A percentile compares a stretch with the other conserved stretches of the same genome.
Conservation (phyloP, 2,329 filamentous ascomycete genomes). For the Penicillium sp. region DNA sequence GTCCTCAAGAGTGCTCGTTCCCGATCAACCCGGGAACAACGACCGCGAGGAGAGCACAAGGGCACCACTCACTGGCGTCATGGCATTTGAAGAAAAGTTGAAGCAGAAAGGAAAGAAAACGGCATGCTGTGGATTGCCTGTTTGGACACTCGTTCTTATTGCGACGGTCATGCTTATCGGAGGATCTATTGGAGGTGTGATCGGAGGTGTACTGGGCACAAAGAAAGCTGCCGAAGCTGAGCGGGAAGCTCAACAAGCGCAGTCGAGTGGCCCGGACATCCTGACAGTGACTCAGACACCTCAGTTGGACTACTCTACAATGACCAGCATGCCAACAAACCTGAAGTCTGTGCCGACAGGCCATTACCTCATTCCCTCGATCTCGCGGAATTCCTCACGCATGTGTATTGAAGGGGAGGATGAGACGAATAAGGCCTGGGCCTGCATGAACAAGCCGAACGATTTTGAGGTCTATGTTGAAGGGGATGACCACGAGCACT, state of each 20-base stretch:
- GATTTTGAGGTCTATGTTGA: conserved; percentile 30
- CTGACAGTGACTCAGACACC: conserved; percentile 48
- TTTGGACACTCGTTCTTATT: conserved; percentile 48
- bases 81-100: conserved; percentile 43
- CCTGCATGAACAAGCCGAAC: conserved; percentile 40
- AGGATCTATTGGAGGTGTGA: conserved; percentile 49
- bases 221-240: conserved; percentile 32
- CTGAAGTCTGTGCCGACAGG: conserved; percentile 49
- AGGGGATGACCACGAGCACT: conserved; percentile 22
- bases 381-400: conserved; percentile 45
- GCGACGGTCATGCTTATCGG: conserved; percentile 46
- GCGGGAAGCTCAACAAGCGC: conserved; percentile 16
- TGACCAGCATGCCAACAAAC: conserved; percentile 43
- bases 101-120: conserved; percentile 41
- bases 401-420: conserved; percentile 45
- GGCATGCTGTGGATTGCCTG: conserved; percentile 48
- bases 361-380: conserved; percentile 46
- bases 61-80: conserved; percentile 33
- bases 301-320: conserved; percentile 48
- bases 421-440: conserved; percentile 48
- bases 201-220: conserved; percentile 51
- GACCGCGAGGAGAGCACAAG: conserved; percentile 13
- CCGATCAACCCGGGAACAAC: conserved; percentile 16
- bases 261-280: conserved; percentile 25
- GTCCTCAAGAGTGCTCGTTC: conserved; percentile 28